Conservation (phyloP, 2,329 filamentous ascomycete genomes). For the Ceratocystis cubensis region DNA sequence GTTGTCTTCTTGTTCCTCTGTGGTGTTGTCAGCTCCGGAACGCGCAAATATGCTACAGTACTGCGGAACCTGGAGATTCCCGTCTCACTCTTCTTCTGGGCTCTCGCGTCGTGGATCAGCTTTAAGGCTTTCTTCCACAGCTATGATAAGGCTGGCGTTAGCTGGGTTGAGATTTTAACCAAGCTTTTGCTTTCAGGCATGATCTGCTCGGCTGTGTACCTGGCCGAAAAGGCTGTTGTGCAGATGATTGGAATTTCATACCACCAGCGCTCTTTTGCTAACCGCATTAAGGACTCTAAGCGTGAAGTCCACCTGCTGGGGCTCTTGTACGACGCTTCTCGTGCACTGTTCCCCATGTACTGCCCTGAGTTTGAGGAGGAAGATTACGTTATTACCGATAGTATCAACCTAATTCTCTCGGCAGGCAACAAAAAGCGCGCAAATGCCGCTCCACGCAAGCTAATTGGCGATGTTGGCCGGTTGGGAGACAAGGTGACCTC, state of each 20-base stretch:
- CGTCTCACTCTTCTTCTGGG: constrained; percentile 57
- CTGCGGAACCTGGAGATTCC: constrained; percentile 52
- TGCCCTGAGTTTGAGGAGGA: constrained; percentile 83
- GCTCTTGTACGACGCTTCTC: constrained; percentile 79
- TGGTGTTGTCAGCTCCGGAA: constrained; percentile 56
- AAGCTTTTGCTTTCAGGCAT: constrained; percentile 55
- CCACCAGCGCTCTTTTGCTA: constrained; percentile 71
- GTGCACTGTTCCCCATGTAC: constrained; percentile 80
- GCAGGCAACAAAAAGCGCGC: constrained; percentile 44
- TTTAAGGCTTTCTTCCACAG: constrained; percentile 44
- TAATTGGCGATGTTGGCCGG: constrained; percentile 66
- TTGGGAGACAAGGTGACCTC: constrained; percentile 89
- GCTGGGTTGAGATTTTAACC: constrained; percentile 47
- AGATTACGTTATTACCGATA: constrained; percentile 83
- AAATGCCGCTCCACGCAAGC: constrained; percentile 60
- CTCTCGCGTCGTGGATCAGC: constrained; percentile 48
- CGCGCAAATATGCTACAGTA: constrained; percentile 57
- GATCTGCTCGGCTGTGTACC: constrained; percentile 55
- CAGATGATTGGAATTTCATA: constrained; percentile 78
- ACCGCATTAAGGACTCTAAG: constrained; percentile 80
- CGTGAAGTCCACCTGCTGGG: constrained; percentile 69
- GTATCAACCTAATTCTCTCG: constrained; percentile 54
- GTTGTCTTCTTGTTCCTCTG: constrained; percentile 54
- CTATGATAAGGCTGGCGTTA: constrained; percentile 28
- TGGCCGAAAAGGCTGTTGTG: constrained; percentile 66